Evolutionary conservation across 208 protist species (phyloP).

Genomic region (Leishmania aethiopica): DNA sequence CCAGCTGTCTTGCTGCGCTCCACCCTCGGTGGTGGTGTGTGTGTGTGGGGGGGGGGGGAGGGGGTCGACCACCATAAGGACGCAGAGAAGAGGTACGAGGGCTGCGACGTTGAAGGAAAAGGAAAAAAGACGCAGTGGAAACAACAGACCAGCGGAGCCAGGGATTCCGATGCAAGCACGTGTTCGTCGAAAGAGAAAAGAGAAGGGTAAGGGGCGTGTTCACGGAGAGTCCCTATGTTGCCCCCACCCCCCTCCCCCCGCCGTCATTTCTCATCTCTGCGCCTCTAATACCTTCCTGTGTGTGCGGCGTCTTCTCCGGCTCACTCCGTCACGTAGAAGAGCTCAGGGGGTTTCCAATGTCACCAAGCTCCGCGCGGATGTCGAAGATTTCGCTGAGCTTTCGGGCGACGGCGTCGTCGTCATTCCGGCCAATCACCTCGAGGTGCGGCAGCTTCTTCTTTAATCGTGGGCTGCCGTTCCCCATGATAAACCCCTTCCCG

Average conservation of each 20-base stretch:
- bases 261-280: not conserved
- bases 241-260: too few relatives aligned
- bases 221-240: not conserved
- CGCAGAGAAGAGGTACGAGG: not conserved
- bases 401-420: slow-evolving; percentile 65
- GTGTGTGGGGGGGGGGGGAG: too few relatives aligned
- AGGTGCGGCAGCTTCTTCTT: slow-evolving; percentile 61
- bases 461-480: slow-evolving; percentile 54
- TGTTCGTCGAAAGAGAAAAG: too few relatives aligned
- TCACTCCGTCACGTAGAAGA: not conserved
- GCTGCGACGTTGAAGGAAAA: not conserved
- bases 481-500: slow-evolving; percentile 78
- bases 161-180: not conserved
- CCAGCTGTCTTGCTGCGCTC: not conserved
- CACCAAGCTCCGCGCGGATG: slow-evolving; percentile 15
- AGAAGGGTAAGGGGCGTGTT: not conserved
- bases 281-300: not conserved
- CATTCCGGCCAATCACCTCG: slow-evolving; percentile 63
- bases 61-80: not conserved
- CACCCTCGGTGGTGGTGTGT: not conserved
- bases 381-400: slow-evolving; percentile 70
- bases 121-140: not conserved
- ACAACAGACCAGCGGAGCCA: not conserved
- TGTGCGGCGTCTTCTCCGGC: not conserved
- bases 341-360: not conserved